Evolutionary conservation across 148 eudicot genomes (phyloP), one percentile per base, ranked within the genome.

Genomic region (Suaeda aralocaspica): DNA sequence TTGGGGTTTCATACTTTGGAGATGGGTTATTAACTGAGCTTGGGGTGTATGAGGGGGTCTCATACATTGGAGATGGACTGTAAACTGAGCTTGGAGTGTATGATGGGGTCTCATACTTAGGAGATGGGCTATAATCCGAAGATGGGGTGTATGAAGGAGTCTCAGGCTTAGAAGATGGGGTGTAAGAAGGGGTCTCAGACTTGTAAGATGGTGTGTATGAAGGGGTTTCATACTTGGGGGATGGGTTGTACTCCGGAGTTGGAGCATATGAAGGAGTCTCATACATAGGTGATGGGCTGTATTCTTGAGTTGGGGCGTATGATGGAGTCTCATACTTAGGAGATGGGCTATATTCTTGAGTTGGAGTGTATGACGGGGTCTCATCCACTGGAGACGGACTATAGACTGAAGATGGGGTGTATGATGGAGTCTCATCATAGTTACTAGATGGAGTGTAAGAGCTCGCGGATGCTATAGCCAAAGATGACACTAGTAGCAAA

Each of bases 361-460:
- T 39, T 24, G 49, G 52, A 8, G 52, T 57, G 64, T 57, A 57
- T 39, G 52, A 55, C 2, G 72, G 64, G 2, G 72, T 42, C n/a
- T 31, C 44, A 3, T 33, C 18, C 6, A 31, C 33, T 4, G 64
- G 64, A 18, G 64, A 60, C 7, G 64, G 44, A 3, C 4, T 60
- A 19, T 60, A 60, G n/a, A 36, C 41, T 31, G 65, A 11, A 2
- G 26, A 18, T 19, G 65, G 65, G 5, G 25, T 60, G 65, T 60
- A 60, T 8, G 65, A 7, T 34, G 65, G 46, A 0, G 26, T 34
- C 12, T 60, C 60, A 28, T 60, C 60, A 28, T 26, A 26, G 1
- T 56, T 56, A 56, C 33, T 31, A 11, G 31, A 56, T 10, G 60
- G 33, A 12, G 16, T 26, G 18, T 55, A 55, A 48, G 41, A 36